Conservation (phyloP, 192 early-diverging fungal genomes). For the Coemansia sp. region DNA sequence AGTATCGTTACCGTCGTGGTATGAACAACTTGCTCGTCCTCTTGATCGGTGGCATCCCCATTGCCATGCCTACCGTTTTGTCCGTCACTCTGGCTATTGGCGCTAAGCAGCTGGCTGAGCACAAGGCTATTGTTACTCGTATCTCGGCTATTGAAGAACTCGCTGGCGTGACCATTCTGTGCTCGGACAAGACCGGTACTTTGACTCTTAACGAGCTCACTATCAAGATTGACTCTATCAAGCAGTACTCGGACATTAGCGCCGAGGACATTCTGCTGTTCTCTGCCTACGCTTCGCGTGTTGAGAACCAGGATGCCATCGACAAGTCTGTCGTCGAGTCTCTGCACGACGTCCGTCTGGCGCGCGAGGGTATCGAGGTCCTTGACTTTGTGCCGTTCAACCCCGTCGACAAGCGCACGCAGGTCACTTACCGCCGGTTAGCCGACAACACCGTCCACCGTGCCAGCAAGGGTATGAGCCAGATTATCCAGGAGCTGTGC, state of each 20-base stretch:
- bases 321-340: constrained; percentile 77
- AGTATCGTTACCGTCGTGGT: constrained; percentile 72
- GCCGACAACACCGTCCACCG: constrained; percentile 68
- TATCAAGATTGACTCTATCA: constrained; percentile 72
- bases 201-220: constrained; percentile 85
- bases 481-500: constrained; percentile 73
- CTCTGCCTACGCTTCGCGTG: constrained; percentile 77
- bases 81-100: constrained; percentile 81
- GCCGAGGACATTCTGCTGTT: constrained; percentile 66
- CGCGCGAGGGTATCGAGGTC: constrained; percentile 69
- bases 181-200: constrained; percentile 97
- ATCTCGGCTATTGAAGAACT: constrained; percentile 83
- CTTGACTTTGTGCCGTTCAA: constrained; percentile 76
- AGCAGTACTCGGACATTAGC: constrained; percentile 67
- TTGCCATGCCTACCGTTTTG: constrained; percentile 82
- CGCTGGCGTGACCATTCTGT: constrained; percentile 82
- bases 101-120: constrained; percentile 80
- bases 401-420: constrained; percentile 78
- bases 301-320: constrained; percentile 81
- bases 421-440: constrained; percentile 70
- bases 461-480: constrained; percentile 78
- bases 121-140: constrained; percentile 82
- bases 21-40: constrained; percentile 80
- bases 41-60: constrained; percentile 81
- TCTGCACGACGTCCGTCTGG: constrained; percentile 60